phyloP scores from a whole-genome alignment of 768 basidiomycete species.

The Gloeopeniophorella convolvens region DNA sequence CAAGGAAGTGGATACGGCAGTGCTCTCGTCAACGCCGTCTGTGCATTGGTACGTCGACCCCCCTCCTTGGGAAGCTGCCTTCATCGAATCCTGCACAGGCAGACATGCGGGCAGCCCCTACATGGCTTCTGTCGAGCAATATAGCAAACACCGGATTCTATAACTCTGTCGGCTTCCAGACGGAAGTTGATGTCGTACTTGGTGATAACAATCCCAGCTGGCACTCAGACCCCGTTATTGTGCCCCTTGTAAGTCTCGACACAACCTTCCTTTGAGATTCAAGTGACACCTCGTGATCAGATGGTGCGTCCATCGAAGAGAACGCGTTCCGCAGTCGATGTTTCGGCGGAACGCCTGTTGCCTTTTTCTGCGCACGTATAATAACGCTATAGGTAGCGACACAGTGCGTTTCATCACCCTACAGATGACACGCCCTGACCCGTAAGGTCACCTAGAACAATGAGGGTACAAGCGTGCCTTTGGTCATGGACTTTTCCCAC shows the following conservation, averaged over 20 bases:
- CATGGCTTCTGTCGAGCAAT: not conserved
- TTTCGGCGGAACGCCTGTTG: no score
- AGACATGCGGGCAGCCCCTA: not conserved
- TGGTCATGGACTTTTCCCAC: no score
- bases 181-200: not conserved
- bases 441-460: no score
- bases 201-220: not conserved
- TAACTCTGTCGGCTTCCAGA: not conserved
- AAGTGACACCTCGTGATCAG: not conserved
- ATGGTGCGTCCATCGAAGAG: not conserved
- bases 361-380: no score
- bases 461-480: no score
- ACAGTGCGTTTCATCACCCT: no score
- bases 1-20: not conserved
- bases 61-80: not conserved
- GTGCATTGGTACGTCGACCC: not conserved
- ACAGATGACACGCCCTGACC: no score
- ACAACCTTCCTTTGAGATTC: not conserved
- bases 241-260: no score
- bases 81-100: not conserved
- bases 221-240: not conserved
- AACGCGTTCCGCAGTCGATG: not conserved
- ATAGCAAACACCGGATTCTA: not conserved
- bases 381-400: no score
- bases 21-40: not conserved